Evolutionary conservation across 2,329 filamentous ascomycete species (phyloP).

Genomic region (Ophiocordyceps camponoti-leonardi): DNA sequence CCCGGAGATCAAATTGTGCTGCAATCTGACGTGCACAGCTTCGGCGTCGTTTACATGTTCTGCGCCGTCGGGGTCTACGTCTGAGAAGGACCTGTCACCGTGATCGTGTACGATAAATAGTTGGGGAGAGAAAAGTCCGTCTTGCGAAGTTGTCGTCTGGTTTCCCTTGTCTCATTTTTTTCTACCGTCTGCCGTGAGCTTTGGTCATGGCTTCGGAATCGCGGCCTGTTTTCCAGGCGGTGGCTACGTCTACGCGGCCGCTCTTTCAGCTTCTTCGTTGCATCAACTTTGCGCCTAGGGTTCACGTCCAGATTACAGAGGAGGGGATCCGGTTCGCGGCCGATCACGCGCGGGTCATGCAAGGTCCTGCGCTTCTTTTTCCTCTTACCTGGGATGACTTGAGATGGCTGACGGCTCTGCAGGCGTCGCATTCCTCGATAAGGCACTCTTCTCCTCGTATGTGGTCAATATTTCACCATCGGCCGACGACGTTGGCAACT

Average conservation of each 20-base stretch:
- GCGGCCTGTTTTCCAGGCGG: conserved; percentile 50
- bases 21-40: conserved; percentile 31
- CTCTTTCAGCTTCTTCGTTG: conserved; percentile 45
- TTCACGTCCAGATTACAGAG: conserved; percentile 57
- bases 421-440: conserved; percentile 62
- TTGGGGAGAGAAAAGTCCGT: conserved; percentile 13
- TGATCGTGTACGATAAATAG: conserved; percentile 21
- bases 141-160: conserved; percentile 6
- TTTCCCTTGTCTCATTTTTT: not conserved
- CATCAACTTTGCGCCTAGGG: conserved; percentile 41
- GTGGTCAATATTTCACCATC: conserved; percentile 37
- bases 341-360: conserved; percentile 79
- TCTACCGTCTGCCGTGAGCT: conserved; percentile 1
- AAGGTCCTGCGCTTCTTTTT: conserved; percentile 38
- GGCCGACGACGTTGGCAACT: conserved; percentile 41
- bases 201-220: conserved; percentile 14
- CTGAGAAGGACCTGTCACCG: conserved; percentile 34
- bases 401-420: not conserved
- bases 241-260: conserved; percentile 62
- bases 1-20: conserved; percentile 2
- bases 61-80: conserved; percentile 98
- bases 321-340: conserved; percentile 78
- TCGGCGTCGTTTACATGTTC: conserved; percentile 96
- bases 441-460: conserved; percentile 75
- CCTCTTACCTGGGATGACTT: not conserved